These are phyloP conservation scores for Pelargonium citronellum DNA, from an alignment of 441 rosid genomes.

Conservation along the genomic window DNA sequence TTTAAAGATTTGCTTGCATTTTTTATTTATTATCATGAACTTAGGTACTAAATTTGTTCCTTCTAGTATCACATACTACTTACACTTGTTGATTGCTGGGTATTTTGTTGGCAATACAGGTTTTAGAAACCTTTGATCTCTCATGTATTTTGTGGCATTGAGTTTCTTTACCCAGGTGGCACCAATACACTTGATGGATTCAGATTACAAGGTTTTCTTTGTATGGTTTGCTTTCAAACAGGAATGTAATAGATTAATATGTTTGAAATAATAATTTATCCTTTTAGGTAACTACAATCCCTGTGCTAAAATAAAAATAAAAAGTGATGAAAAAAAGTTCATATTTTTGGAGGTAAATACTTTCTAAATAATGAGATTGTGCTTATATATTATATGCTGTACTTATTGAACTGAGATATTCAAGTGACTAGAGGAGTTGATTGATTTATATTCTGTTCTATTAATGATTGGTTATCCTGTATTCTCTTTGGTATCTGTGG, in stretches of 20 bases:
- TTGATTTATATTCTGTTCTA: background rate
- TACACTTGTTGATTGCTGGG: background rate
- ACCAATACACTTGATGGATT: too few species aligned
- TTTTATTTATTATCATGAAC: background rate
- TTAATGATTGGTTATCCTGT: background rate
- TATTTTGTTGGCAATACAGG: slow-evolving; percentile 3
- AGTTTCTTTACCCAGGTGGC: too few species aligned
- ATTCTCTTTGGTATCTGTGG: background rate
- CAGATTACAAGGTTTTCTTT: too few species aligned
- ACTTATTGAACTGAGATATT: background rate
- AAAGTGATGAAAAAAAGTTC: too few species aligned
- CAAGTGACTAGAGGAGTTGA: background rate
- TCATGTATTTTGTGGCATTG: background rate
- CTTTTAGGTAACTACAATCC: too few species aligned
- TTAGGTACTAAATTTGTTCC: background rate
- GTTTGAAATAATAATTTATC: too few species aligned
- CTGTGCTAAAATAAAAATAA: too few species aligned
- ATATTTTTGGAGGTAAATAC: background rate
- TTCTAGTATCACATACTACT: background rate
- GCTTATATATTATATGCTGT: background rate
- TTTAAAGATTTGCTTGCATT: background rate
- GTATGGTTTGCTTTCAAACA: too few species aligned
- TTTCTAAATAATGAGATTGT: background rate
- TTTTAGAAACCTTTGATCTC: background rate
- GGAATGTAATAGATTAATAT: too few species aligned